Evolutionary conservation across 139 green algal genomes (phyloP).

Genomic region (Micractinium sp.): DNA sequence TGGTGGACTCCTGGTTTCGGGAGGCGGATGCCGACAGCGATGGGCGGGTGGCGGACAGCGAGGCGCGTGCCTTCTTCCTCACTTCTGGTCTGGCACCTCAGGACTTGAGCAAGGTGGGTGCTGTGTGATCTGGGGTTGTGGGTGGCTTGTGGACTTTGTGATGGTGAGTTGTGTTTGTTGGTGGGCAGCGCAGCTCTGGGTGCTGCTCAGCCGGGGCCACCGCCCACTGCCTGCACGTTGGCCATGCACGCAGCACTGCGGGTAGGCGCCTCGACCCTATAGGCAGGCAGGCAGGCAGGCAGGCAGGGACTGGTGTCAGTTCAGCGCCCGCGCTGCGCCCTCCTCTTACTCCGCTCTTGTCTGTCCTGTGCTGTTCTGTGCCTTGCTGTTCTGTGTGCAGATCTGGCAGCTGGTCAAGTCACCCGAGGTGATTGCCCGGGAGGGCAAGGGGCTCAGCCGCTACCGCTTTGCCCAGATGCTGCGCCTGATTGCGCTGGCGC

Average conservation of each 20-base stretch:
- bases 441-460: slow-evolving; percentile 46
- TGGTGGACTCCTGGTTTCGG: slow-evolving; percentile 50
- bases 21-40: slow-evolving; percentile 52
- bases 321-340: background rate
- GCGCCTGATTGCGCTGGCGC: slow-evolving; percentile 54
- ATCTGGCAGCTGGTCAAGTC: slow-evolving; percentile 55
- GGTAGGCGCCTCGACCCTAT: too few relatives aligned
- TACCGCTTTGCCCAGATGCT: slow-evolving; percentile 54
- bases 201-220: too few relatives aligned
- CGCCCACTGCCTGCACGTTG: too few relatives aligned
- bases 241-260: too few relatives aligned
- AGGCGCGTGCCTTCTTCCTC: slow-evolving; percentile 59
- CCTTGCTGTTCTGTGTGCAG: slow-evolving; percentile 10
- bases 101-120: slow-evolving; percentile 44
- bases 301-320: background rate
- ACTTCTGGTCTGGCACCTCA: slow-evolving; percentile 39
- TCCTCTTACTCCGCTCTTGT: background rate
- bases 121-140: too few relatives aligned
- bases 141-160: too few relatives aligned
- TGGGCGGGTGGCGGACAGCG: slow-evolving; percentile 46
- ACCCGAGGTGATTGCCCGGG: slow-evolving; percentile 4
- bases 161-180: too few relatives aligned
- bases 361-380: background rate
- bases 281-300: too few relatives aligned
- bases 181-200: too few relatives aligned